These are phyloP conservation scores for Ophiognomonia clavigignenti-juglandacearum DNA, from an alignment of 2,329 filamentous ascomycete genomes.

Conservation along the genomic window DNA sequence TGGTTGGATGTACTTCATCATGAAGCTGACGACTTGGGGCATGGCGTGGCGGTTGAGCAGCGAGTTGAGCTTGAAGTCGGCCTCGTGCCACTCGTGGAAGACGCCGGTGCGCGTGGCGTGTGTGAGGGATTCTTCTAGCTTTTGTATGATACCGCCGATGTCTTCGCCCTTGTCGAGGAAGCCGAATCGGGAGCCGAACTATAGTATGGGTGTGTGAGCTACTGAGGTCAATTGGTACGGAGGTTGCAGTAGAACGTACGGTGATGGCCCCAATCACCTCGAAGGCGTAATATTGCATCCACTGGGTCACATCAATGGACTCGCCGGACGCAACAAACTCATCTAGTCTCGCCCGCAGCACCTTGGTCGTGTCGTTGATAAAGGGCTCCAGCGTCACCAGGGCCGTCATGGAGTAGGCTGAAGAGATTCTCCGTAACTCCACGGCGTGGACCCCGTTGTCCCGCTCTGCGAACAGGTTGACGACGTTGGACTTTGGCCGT, in stretches of 20 bases:
- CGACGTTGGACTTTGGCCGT: no score
- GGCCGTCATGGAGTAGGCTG: conserved; percentile 21
- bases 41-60: no score
- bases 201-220: neutral
- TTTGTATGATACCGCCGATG: conserved; percentile 1
- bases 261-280: no score
- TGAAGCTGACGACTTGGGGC: no score
- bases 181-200: neutral
- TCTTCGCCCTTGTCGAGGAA: neutral
- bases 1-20: no score
- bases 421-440: conserved; percentile 19
- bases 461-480: conserved; percentile 22
- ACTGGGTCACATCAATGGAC: neutral
- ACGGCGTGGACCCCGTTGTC: conserved; percentile 19
- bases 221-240: neutral
- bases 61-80: no score
- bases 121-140: conserved; percentile 3
- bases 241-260: neutral
- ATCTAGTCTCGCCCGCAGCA: conserved; percentile 2
- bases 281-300: conserved; percentile 11
- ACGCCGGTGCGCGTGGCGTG: neutral
- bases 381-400: conserved; percentile 21
- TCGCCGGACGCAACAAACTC: neutral
- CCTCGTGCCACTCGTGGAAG: neutral
- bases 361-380: conserved; percentile 19